A percentile compares a stretch with the other conserved stretches of the same genome.
phyloP scores from a whole-genome alignment of 2,329 filamentous ascomycete genomes.

The Cercospora sojina region DNA sequence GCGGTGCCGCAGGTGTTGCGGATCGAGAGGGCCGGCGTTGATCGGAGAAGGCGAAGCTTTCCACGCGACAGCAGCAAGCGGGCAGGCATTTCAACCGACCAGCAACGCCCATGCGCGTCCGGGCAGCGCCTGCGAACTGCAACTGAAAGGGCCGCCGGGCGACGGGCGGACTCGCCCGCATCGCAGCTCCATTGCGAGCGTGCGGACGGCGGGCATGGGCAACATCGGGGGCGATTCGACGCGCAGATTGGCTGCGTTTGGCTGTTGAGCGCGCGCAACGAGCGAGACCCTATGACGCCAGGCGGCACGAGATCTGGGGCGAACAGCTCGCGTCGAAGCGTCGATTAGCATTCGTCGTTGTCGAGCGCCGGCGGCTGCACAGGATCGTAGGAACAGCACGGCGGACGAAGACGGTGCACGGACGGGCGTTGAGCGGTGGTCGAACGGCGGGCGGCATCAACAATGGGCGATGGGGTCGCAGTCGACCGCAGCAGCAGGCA shows the following conservation, averaged over 20 bases:
- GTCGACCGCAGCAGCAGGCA: not conserved
- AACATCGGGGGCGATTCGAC: not conserved
- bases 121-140: constrained; percentile 1
- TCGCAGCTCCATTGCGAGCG: not conserved
- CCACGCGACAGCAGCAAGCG: constrained; percentile 14
- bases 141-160: not conserved
- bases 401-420: not conserved
- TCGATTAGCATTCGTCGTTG: not conserved
- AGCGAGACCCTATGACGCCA: not conserved
- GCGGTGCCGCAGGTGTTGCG: constrained; percentile 1
- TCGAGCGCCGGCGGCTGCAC: not conserved
- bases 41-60: constrained; percentile 11
- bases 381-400: not conserved
- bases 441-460: not conserved
- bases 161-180: not conserved
- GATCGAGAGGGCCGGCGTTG: constrained; percentile 8
- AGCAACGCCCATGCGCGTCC: not conserved
- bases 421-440: not conserved
- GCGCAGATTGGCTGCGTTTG: not conserved
- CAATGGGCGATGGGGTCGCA: not conserved
- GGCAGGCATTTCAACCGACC: not conserved
- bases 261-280: not conserved
- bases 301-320: not conserved
- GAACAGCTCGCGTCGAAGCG: not conserved
- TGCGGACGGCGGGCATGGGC: not conserved